These are phyloP conservation scores for Talaromyces ruber DNA, from an alignment of 495 filamentous ascomycete species.

Conservation along the genomic window DNA sequence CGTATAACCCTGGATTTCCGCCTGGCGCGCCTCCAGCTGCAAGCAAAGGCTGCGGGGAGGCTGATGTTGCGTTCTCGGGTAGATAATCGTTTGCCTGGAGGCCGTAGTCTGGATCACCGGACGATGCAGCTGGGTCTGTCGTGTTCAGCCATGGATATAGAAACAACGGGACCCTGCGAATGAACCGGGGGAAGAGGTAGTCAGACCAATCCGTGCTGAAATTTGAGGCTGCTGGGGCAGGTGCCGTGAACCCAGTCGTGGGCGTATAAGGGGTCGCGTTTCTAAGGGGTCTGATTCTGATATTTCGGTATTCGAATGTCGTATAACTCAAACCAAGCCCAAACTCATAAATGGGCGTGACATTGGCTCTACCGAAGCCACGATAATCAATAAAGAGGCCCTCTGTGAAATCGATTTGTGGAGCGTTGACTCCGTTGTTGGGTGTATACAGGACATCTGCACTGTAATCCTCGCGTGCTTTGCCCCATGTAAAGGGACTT, in stretches of 20 bases:
- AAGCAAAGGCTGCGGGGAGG: conserved; percentile 26
- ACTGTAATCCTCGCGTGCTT: conserved; percentile 54
- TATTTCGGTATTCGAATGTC: conserved; percentile 43
- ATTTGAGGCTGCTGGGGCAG: neutral
- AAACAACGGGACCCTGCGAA: conserved; percentile 20
- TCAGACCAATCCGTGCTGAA: neutral
- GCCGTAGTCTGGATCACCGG: conserved; percentile 62
- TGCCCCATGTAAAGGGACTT: conserved; percentile 64
- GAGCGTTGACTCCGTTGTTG: conserved; percentile 26
- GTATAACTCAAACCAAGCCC: conserved; percentile 63
- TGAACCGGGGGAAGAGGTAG: neutral
- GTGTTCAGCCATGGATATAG: conserved; percentile 14
- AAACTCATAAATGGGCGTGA: conserved; percentile 55
- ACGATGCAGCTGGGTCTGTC: conserved; percentile 53
- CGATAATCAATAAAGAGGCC: conserved; percentile 60
- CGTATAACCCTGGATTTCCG: conserved; percentile 32
- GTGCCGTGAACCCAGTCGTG: neutral
- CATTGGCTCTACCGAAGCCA: conserved; percentile 51
- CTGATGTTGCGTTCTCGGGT: conserved; percentile 49
- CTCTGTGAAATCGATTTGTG: conserved; percentile 55
- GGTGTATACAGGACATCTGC: conserved; percentile 22
- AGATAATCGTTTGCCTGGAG: conserved; percentile 40
- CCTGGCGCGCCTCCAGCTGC: conserved; percentile 43
- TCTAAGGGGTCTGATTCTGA: conserved; percentile 16
- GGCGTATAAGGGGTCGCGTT: neutral